These are phyloP conservation scores for Pseudocercospora macadamiae DNA, from an alignment of 2,329 filamentous ascomycete species.

Conservation along the genomic window DNA sequence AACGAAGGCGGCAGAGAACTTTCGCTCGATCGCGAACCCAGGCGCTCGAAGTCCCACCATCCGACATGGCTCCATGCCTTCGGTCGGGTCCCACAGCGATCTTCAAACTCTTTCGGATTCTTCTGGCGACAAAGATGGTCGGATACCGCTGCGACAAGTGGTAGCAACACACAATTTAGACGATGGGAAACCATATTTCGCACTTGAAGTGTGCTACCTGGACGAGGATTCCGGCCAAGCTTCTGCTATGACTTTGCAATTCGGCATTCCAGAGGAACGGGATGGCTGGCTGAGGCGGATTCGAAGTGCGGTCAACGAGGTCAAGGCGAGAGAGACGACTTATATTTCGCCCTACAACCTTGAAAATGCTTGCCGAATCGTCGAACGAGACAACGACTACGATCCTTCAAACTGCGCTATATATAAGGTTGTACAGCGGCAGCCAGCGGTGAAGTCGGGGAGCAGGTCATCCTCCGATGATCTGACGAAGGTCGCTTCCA, in stretches of 20 bases:
- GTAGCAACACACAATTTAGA: constrained; percentile 69
- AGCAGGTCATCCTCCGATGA: constrained; percentile 66
- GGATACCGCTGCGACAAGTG: constrained; percentile 66
- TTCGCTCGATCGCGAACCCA: constrained; percentile 50
- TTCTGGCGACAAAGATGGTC: constrained; percentile 58
- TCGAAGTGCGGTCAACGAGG: constrained; percentile 61
- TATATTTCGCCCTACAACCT: constrained; percentile 62
- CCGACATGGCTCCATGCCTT: constrained; percentile 62
- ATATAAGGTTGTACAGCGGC: constrained; percentile 68
- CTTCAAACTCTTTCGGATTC: constrained; percentile 57
- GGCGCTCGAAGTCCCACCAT: constrained; percentile 47
- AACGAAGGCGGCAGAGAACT: constrained; percentile 65
- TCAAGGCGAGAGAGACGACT: constrained; percentile 54
- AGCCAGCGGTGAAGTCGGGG: constrained; percentile 56
- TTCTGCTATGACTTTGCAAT: constrained; percentile 66
- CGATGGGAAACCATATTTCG: constrained; percentile 67
- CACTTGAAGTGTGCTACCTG: constrained; percentile 68
- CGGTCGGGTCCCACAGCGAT: constrained; percentile 64
- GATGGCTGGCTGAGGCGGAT: constrained; percentile 67
- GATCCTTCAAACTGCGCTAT: constrained; percentile 68
- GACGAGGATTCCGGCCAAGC: constrained; percentile 66
- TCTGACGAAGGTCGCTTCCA: constrained; percentile 64
- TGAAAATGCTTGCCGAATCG: constrained; percentile 63
- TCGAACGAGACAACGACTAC: constrained; percentile 70
- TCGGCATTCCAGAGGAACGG: constrained; percentile 66